Conservation (phyloP, 208 protist genomes). For the Wallacemonas sp. region DNA sequence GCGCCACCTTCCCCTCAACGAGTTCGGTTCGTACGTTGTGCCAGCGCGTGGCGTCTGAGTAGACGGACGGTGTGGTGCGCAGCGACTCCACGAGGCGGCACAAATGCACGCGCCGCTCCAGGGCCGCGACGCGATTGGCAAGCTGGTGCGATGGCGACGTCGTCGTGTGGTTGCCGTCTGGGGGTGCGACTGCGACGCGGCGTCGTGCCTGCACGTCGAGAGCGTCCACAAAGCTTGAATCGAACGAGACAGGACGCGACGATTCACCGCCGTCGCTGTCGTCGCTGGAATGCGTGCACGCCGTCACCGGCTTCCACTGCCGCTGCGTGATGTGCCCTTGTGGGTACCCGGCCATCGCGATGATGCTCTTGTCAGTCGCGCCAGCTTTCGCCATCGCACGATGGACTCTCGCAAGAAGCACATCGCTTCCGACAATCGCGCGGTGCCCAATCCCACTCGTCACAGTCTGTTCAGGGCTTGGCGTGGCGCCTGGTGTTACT, state of each 20-base stretch:
- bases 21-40: conserved; percentile 17
- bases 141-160: too few species aligned
- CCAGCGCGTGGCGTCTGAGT: conserved; percentile 14
- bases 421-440: conserved; percentile 16
- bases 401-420: conserved; percentile 25
- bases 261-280: too few species aligned
- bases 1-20: conserved; percentile 31
- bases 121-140: conserved; percentile 1
- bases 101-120: conserved; percentile 18
- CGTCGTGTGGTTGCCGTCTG: background rate
- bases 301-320: too few species aligned
- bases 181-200: too few species aligned
- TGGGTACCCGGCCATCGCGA: conserved; percentile 45
- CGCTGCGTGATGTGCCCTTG: conserved; percentile 41
- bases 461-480: background rate
- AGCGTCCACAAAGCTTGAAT: too few species aligned
- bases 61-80: conserved; percentile 27
- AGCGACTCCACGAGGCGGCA: conserved; percentile 18
- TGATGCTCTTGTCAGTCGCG: background rate
- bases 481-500: too few species aligned
- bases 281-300: too few species aligned
- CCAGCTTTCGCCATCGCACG: background rate
- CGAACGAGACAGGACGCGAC: too few species aligned
- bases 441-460: conserved; percentile 10
- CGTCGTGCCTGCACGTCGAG: too few species aligned